A percentile compares a stretch with the other conserved stretches of the same genome.
These are phyloP conservation scores for Metarhizium humberi DNA, from an alignment of 2,329 filamentous ascomycete species.

Conservation along the genomic window DNA sequence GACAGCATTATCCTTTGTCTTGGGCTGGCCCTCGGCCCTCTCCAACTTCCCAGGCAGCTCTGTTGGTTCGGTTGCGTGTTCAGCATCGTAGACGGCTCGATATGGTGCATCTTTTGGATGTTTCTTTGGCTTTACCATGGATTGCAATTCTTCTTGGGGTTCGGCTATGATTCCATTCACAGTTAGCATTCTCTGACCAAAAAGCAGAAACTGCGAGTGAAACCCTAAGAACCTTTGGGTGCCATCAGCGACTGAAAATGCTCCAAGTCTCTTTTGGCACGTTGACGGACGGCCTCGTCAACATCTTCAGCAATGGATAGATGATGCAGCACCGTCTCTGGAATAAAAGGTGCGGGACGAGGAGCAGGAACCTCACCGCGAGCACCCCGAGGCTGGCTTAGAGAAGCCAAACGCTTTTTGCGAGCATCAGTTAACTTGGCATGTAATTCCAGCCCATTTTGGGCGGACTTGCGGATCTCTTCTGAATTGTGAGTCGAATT, in stretches of 20 bases:
- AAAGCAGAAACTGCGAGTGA: not conserved
- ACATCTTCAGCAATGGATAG: conserved; percentile 27
- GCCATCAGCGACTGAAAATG: conserved; percentile 24
- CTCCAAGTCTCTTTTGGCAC: conserved; percentile 28
- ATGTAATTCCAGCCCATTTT: conserved; percentile 23
- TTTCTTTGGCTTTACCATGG: conserved; percentile 6
- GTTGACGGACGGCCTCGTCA: conserved; percentile 26
- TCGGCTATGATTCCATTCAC: conserved; percentile 7
- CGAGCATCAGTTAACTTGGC: conserved; percentile 21
- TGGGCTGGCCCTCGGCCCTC: conserved; percentile 32
- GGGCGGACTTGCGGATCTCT: conserved; percentile 25
- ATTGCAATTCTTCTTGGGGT: conserved; percentile 5
- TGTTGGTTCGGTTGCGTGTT: conserved; percentile 25
- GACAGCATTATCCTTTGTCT: conserved; percentile 30
- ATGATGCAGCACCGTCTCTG: conserved; percentile 27
- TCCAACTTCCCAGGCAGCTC: conserved; percentile 32
- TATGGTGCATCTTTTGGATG: conserved; percentile 20
- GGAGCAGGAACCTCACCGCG: conserved; percentile 7
- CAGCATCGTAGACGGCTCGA: conserved; percentile 35
- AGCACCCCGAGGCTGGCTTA: conserved; percentile 21
- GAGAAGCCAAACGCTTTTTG: conserved; percentile 23
- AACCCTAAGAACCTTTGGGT: conserved; percentile 11
- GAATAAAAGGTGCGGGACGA: conserved; percentile 24
- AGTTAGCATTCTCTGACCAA: not conserved
- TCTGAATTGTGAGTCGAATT: conserved; percentile 28